phyloP scores from a whole-genome alignment of 164 flowering plant species.

The Macadamia tetraphylla region DNA sequence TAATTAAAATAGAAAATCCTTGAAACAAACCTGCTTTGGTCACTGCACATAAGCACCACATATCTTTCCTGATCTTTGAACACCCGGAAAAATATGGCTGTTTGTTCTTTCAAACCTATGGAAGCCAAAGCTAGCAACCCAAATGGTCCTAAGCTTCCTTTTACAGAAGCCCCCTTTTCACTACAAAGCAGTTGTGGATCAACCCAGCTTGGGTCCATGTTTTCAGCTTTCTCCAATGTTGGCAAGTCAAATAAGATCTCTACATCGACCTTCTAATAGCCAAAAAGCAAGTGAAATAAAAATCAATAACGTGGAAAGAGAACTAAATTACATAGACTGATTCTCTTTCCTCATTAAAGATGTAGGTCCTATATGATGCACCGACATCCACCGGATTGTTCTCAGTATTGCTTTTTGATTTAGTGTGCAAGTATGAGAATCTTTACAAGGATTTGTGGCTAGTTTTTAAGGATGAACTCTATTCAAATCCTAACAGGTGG shows the following conservation, averaged over 20 bases:
- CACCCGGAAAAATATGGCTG: slow-evolving; percentile 52
- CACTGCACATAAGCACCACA: slow-evolving; percentile 65
- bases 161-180: slow-evolving; percentile 31
- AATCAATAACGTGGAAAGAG: too few relatives aligned
- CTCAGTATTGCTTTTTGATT: too few relatives aligned
- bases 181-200: slow-evolving; percentile 43
- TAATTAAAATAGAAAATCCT: neutral
- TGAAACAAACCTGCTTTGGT: slow-evolving; percentile 51
- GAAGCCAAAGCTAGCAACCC: slow-evolving; percentile 52
- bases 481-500: too few relatives aligned
- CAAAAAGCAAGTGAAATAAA: neutral
- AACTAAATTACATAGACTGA: too few relatives aligned
- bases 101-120: slow-evolving; percentile 41
- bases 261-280: slow-evolving; percentile 37
- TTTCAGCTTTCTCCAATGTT: slow-evolving; percentile 30
- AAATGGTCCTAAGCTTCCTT: slow-evolving; percentile 56
- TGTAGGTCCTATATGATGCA: too few relatives aligned
- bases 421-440: too few relatives aligned
- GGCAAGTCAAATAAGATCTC: slow-evolving; percentile 38
- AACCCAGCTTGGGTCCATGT: slow-evolving; percentile 34
- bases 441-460: too few relatives aligned
- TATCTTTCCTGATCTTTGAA: slow-evolving; percentile 33
- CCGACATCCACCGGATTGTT: too few relatives aligned
- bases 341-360: too few relatives aligned
- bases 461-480: too few relatives aligned